phyloP scores from a whole-genome alignment of 305 asterid species.

The Fraxinus angustifolia region DNA sequence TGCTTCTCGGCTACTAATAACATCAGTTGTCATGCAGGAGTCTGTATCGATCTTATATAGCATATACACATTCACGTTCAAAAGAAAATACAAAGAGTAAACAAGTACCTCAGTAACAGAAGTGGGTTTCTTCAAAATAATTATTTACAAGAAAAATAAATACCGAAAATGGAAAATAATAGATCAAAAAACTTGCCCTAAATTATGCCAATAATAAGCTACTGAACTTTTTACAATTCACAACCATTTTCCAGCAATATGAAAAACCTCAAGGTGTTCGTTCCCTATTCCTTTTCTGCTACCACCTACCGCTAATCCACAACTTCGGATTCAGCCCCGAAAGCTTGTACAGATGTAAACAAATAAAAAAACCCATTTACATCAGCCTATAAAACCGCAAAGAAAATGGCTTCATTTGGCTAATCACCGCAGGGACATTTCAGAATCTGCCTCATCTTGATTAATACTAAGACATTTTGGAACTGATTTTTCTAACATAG shows the following conservation, averaged over 20 bases:
- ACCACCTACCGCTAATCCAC: not conserved
- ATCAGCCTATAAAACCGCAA: slow-evolving; percentile 25
- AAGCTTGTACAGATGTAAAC: slow-evolving; percentile 1
- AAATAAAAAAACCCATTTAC: slow-evolving; percentile 15
- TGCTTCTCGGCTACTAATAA: not conserved
- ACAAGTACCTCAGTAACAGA: not conserved
- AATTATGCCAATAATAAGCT: not conserved
- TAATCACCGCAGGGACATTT: slow-evolving; percentile 30
- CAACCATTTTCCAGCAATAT: not conserved
- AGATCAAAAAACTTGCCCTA: not conserved
- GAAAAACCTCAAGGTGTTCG: slow-evolving; percentile 1
- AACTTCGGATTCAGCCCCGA: not conserved
- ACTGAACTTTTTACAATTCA: not conserved
- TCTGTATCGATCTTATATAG: not conserved
- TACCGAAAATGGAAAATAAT: not conserved
- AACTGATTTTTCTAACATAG: slow-evolving; percentile 76
- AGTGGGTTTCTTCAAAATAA: not conserved
- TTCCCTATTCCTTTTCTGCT: not conserved
- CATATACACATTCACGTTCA: not conserved
- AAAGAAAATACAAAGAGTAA: not conserved
- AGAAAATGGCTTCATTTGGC: slow-evolving; percentile 24
- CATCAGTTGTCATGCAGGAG: not conserved
- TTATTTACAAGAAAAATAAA: slow-evolving; percentile 7
- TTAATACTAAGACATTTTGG: slow-evolving; percentile 59
- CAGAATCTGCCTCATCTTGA: slow-evolving; percentile 42